Conservation (phyloP, 108 stramenopile genomes). For the Cyclostephanos tholiformis region DNA sequence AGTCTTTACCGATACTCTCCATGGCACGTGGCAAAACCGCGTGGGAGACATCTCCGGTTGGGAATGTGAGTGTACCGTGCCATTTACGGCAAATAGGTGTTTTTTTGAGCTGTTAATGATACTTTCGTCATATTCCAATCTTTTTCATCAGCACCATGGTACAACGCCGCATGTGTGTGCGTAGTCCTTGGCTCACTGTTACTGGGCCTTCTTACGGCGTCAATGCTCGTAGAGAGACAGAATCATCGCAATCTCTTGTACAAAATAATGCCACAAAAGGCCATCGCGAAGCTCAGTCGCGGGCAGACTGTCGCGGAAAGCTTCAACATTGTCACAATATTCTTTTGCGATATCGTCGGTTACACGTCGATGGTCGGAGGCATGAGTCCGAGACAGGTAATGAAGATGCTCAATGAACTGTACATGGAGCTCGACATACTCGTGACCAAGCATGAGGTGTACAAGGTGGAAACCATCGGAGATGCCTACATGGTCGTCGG, state of each 20-base stretch:
- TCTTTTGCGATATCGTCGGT: conserved; percentile 82
- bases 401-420: conserved; percentile 67
- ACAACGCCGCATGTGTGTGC: conserved; percentile 14
- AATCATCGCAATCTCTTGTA: conserved; percentile 44
- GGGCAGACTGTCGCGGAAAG: conserved; percentile 53
- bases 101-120: too few species aligned
- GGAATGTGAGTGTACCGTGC: too few species aligned
- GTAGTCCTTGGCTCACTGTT: conserved; percentile 27
- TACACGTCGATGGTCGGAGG: conserved; percentile 62
- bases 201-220: conserved; percentile 31
- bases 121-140: too few species aligned
- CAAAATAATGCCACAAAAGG: conserved; percentile 43
- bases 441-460: conserved; percentile 56
- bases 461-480: conserved; percentile 72
- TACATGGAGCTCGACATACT: conserved; percentile 66
- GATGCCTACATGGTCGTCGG: conserved; percentile 52
- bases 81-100: too few species aligned
- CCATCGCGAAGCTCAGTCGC: conserved; percentile 37
- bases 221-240: conserved; percentile 40
- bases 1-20: too few species aligned
- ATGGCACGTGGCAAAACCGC: too few species aligned
- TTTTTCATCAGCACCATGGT: conserved; percentile 30
- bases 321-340: conserved; percentile 67
- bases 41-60: too few species aligned
- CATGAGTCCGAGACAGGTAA: conserved; percentile 62